Percentiles rank a stretch among this genome's conserved stretches.
phyloP scores from a whole-genome alignment of 2,329 filamentous ascomycete species.

The Pochonia chlamydosporia region DNA sequence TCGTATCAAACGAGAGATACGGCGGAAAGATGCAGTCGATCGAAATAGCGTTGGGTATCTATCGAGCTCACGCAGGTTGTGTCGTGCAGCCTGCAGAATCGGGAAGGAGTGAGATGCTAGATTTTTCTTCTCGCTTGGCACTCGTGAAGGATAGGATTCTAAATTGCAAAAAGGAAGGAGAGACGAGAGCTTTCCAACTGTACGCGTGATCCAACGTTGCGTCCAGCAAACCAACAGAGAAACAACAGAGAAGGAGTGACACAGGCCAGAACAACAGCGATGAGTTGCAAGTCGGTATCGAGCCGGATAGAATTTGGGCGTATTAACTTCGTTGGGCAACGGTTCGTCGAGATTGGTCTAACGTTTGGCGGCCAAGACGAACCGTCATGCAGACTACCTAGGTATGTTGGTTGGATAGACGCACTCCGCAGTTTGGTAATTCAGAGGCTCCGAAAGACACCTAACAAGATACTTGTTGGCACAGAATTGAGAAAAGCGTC shows the following conservation, averaged over 20 bases:
- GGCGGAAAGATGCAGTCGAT: background rate
- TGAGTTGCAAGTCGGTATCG: background rate
- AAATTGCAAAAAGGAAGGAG: background rate
- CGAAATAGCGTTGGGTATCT: background rate
- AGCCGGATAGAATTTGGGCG: background rate
- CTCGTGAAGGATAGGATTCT: background rate
- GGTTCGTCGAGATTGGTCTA: background rate
- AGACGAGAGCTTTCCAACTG: no score
- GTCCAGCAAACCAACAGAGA: background rate
- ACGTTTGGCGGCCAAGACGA: no score
- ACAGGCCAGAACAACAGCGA: background rate
- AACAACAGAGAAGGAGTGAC: background rate
- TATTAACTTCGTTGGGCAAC: background rate
- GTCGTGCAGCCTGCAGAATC: background rate
- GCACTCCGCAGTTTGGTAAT: background rate
- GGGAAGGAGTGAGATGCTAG: background rate
- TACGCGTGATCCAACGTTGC: no score
- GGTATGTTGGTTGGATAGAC: background rate
- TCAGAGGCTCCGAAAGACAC: background rate
- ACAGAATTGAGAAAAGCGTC: background rate
- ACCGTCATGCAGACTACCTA: background rate
- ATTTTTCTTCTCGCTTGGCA: background rate
- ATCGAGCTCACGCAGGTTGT: background rate
- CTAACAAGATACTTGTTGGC: background rate
- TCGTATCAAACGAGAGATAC: background rate